phyloP scores from a whole-genome alignment of 108 stramenopile genomes.

The Heterococcus sp. region DNA sequence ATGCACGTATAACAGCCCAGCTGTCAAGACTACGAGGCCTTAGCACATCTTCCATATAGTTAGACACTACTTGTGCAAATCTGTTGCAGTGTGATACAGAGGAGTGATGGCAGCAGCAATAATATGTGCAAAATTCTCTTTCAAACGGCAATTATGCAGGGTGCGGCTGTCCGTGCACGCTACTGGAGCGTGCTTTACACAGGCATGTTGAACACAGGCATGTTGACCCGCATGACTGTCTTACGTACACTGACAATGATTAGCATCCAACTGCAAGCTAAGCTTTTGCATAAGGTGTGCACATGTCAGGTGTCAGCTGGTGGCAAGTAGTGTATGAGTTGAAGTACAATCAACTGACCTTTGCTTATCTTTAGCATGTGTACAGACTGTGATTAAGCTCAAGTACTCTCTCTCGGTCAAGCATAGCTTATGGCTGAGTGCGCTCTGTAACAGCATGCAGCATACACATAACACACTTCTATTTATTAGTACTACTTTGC shows the following conservation, averaged over 20 bases:
- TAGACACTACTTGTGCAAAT: conserved; percentile 5
- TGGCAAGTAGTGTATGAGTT: too few species aligned
- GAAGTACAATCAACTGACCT: too few species aligned
- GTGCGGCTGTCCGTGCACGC: too few species aligned
- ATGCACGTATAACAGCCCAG: conserved; percentile 28
- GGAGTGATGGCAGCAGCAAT: not conserved
- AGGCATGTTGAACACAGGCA: not conserved
- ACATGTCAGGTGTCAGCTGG: too few species aligned
- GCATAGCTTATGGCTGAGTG: not conserved
- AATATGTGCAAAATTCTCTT: not conserved
- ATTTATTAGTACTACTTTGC: too few species aligned
- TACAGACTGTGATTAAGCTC: conserved; percentile 14
- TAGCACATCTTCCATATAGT: conserved; percentile 42
- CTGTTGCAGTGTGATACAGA: not conserved
- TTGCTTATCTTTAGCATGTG: not conserved
- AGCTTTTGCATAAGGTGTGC: too few species aligned
- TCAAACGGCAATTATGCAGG: not conserved
- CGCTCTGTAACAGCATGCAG: not conserved
- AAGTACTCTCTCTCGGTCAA: conserved; percentile 43
- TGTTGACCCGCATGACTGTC: not conserved
- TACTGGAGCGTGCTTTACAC: too few species aligned
- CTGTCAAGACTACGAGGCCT: conserved; percentile 29
- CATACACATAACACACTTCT: too few species aligned
- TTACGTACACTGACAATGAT: too few species aligned
- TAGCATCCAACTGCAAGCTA: too few species aligned